Conservation (phyloP, 2,329 filamentous ascomycete species). For the Pleoardoris graminearum region DNA sequence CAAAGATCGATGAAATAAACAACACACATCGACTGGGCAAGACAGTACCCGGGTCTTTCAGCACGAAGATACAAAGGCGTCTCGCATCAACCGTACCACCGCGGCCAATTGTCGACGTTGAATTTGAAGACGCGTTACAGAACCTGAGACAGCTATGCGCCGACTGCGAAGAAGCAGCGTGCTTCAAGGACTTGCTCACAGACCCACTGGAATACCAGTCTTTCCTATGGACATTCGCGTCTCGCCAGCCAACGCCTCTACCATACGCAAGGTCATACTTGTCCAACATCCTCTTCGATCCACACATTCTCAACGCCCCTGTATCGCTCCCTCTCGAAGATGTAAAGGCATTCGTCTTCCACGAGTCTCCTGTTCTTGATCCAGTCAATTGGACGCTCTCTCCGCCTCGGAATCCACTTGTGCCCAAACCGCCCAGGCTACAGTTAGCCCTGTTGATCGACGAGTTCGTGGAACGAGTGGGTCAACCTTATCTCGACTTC, state of each 20-base stretch:
- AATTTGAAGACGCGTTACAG: slow-evolving; percentile 70
- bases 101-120: slow-evolving; percentile 79
- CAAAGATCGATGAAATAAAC: slow-evolving; percentile 58
- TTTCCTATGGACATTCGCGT: slow-evolving; percentile 74
- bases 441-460: slow-evolving; percentile 72
- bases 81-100: slow-evolving; percentile 93
- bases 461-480: slow-evolving; percentile 60
- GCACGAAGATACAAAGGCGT: slow-evolving; percentile 84
- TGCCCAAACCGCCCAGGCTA: slow-evolving; percentile 72
- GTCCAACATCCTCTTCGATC: slow-evolving; percentile 74
- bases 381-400: slow-evolving; percentile 77
- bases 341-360: slow-evolving; percentile 75
- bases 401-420: slow-evolving; percentile 39
- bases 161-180: slow-evolving; percentile 66
- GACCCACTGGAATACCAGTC: slow-evolving; percentile 54
- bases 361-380: slow-evolving; percentile 71
- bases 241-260: slow-evolving; percentile 78
- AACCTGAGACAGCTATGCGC: slow-evolving; percentile 72
- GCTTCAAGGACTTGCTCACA: slow-evolving; percentile 31
- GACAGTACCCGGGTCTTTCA: slow-evolving; percentile 77
- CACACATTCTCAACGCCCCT: slow-evolving; percentile 65
- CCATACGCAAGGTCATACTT: slow-evolving; percentile 82
- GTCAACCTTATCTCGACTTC: slow-evolving; percentile 77
- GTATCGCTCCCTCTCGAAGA: slow-evolving; percentile 80
- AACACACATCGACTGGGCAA: slow-evolving; percentile 65